Percentiles rank a stretch among this genome's conserved stretches.
phyloP scores from a whole-genome alignment of 2,329 filamentous ascomycete genomes.

The Xylaria multiplex region DNA sequence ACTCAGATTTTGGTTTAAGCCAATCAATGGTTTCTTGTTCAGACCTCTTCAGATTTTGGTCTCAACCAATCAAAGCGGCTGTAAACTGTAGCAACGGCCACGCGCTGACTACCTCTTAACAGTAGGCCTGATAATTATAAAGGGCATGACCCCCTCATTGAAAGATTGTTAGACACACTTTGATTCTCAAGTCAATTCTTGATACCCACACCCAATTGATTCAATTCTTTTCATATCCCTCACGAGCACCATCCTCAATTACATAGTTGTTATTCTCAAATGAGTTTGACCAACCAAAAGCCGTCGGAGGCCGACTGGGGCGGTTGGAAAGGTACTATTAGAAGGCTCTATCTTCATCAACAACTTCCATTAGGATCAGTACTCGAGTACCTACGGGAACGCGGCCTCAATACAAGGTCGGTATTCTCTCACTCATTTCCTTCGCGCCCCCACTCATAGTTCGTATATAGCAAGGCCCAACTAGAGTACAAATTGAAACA shows the following conservation, averaged over 20 bases:
- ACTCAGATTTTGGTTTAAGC: too few species aligned
- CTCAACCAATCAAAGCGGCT: background rate
- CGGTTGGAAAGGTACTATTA: background rate
- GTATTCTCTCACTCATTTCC: background rate
- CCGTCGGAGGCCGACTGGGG: background rate
- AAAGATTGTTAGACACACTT: too few species aligned
- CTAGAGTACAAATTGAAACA: background rate
- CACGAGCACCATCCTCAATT: background rate
- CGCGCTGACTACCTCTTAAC: background rate
- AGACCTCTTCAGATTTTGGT: background rate
- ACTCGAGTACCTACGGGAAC: background rate
- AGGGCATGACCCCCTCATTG: background rate
- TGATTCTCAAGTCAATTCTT: background rate
- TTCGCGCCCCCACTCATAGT: background rate
- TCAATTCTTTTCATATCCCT: background rate
- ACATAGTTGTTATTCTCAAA: background rate
- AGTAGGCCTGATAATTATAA: background rate
- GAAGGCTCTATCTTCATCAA: background rate
- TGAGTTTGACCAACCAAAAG: background rate
- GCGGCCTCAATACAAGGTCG: background rate
- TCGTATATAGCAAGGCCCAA: background rate
- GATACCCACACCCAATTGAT: background rate
- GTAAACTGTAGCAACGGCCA: background rate
- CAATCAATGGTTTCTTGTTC: background rate
- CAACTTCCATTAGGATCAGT: background rate